Conservation (phyloP, 2,329 filamentous ascomycete genomes). For the Berkeleyomyces rouxiae region DNA sequence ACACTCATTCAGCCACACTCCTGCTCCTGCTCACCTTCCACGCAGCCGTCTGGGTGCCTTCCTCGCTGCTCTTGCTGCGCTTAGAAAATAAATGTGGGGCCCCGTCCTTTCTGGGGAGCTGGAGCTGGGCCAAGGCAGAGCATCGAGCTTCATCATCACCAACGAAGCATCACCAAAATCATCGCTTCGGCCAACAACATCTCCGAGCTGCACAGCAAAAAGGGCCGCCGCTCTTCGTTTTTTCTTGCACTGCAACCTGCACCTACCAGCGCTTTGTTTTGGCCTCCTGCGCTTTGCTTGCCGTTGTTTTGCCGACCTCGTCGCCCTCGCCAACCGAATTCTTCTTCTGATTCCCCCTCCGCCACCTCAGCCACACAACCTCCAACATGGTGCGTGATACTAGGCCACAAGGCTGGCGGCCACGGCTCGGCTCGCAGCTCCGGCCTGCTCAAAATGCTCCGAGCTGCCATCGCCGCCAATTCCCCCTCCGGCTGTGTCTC, state of each 20-base stretch:
- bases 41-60: slow-evolving; percentile 13
- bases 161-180: background rate
- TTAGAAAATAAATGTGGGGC: slow-evolving; percentile 1
- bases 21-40: background rate
- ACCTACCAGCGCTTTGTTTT: background rate
- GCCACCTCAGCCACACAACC: background rate
- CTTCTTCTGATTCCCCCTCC: background rate
- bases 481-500: background rate
- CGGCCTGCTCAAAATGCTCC: background rate
- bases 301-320: background rate
- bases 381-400: slow-evolving; percentile 1
- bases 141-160: slow-evolving; percentile 14
- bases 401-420: background rate
- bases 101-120: slow-evolving; percentile 4
- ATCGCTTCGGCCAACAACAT: background rate
- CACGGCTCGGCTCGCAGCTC: background rate
- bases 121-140: slow-evolving; percentile 12
- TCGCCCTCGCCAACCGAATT: background rate
- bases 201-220: background rate
- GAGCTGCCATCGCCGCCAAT: background rate
- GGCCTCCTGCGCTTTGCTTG: background rate
- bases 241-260: background rate
- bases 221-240: background rate
- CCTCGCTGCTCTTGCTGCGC: background rate
- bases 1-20: background rate